phyloP scores from a whole-genome alignment of 202 grass and related monocot genomes.

The Schoenoplectus tabernaemontani region DNA sequence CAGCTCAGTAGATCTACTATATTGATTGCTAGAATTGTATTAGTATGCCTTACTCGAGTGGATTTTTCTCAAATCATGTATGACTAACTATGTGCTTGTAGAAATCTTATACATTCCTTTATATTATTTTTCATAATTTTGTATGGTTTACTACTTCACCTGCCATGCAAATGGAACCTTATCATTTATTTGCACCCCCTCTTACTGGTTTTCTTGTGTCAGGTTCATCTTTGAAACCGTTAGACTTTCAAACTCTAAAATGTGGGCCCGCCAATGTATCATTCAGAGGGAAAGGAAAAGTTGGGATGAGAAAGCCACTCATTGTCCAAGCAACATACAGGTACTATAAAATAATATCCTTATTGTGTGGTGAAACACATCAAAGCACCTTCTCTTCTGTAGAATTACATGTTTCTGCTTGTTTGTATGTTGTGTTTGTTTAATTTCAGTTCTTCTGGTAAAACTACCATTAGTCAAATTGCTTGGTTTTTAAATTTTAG shows the following conservation, averaged over 20 bases:
- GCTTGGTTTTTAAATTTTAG: background rate
- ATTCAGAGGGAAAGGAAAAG: slow-evolving; percentile 19
- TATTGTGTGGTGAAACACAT: background rate
- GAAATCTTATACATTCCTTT: background rate
- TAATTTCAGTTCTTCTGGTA: background rate
- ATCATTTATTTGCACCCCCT: background rate
- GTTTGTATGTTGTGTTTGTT: background rate
- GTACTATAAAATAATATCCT: background rate
- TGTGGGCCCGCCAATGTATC: slow-evolving; percentile 16
- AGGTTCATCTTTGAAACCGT: slow-evolving; percentile 14
- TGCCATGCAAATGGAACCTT: background rate
- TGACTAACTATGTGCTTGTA: background rate
- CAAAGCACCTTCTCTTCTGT: background rate
- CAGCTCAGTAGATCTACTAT: background rate
- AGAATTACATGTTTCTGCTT: background rate
- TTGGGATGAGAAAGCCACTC: background rate
- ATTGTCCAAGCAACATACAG: slow-evolving; percentile 15
- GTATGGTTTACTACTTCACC: background rate
- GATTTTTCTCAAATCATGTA: slow-evolving; percentile 1
- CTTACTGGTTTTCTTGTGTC: background rate
- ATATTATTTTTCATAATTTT: background rate
- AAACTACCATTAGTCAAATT: background rate
- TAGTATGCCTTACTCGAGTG: background rate
- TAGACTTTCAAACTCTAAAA: slow-evolving; percentile 18
- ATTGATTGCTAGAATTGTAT: background rate